Base-by-base conservation (phyloP, 345 rosid species). In the Populus ilicifolia region DNA sequence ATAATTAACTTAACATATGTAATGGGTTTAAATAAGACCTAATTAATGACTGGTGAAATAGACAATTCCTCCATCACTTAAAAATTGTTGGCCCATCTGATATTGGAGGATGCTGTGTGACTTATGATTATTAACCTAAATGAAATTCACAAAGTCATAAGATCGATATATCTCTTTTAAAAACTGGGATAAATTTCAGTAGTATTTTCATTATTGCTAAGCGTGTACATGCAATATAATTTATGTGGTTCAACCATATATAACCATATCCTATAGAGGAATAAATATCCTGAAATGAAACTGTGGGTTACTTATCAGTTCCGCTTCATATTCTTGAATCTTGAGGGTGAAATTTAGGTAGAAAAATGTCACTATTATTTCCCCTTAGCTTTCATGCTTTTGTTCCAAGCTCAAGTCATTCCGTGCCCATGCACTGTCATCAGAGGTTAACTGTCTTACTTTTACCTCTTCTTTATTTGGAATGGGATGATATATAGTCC, bases 341-440 rank as follows among this genome's bases (percentile, higher is more conserved):
- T 87, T 79, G 81, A 77, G 65, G 70, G 69, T 75, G 84, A 82
- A 83, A 75, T 82, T 82, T 78, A 68, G 86, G 86, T 80, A 87
- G 85, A 87, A 84, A 87, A 80, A 78, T 70, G 79, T 82, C 87
- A 2, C 65, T 73, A 79, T 86, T 87, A 73, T 74, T 73, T 72
- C 36, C 75, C 80, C 77, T 56, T 80, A 77, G 50, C 70, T 80
- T 78, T 73, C 84, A 84, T 83, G 85, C 87, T 86, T 86, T 81
- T 41, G 43, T 81, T 85, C 80, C 81, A 84, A 87, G 86, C 79
- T 79, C 80, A 78, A 77, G 87, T 62, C 83, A 80, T 78, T 78
- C 81, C 80, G 79, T 85, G 83, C 85, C 86, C 87, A 84, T 87
- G 86, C 87, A 87, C 85, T 84, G 80, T 74, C 91, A 76, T 80